A percentile compares a stretch with the other conserved stretches of the same genome.
Conservation (phyloP, 139 green algal species). For the Chlorella sp. region DNA sequence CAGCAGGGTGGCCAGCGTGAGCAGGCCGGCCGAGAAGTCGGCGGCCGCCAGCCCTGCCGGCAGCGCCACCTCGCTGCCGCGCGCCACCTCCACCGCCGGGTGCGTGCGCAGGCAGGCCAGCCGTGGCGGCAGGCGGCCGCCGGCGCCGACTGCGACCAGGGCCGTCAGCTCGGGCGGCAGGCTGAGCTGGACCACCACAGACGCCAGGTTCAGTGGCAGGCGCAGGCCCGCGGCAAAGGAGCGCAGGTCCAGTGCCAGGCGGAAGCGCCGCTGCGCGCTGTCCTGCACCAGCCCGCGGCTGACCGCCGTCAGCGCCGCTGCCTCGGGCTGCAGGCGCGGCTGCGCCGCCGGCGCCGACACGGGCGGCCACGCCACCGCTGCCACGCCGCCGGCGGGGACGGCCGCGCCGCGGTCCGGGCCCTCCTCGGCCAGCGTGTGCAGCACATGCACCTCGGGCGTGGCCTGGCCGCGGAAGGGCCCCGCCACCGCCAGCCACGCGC, state of each 20-base stretch:
- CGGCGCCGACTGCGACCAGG: no score
- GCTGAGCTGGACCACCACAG: slow-evolving; percentile 30
- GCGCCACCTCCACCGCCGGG: slow-evolving; percentile 28
- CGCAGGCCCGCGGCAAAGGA: slow-evolving; percentile 13
- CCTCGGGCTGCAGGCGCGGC: neutral
- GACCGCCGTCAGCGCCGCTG: no score
- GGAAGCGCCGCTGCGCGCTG: slow-evolving; percentile 19
- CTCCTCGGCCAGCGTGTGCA: neutral
- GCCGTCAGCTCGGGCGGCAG: slow-evolving; percentile 28
- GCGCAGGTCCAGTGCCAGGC: slow-evolving; percentile 24
- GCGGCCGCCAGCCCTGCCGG: slow-evolving; percentile 13
- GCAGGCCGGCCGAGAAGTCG: slow-evolving; percentile 32
- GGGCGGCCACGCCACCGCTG: no score
- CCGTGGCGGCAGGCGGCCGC: slow-evolving; percentile 11
- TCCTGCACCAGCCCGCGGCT: slow-evolving; percentile 9
- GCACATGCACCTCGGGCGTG: neutral
- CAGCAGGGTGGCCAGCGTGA: slow-evolving; percentile 31
- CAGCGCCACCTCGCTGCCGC: slow-evolving; percentile 32
- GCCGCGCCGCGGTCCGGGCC: no score
- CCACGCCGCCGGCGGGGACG: no score
- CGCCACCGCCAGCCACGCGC: neutral
- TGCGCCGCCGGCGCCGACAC: neutral
- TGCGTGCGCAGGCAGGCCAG: slow-evolving; percentile 33
- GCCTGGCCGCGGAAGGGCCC: neutral
- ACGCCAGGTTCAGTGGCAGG: slow-evolving; percentile 27